A percentile compares a stretch with the other conserved stretches of the same genome.
Conservation (phyloP, 163 green algal species). For the Scenedesmus sp. region DNA sequence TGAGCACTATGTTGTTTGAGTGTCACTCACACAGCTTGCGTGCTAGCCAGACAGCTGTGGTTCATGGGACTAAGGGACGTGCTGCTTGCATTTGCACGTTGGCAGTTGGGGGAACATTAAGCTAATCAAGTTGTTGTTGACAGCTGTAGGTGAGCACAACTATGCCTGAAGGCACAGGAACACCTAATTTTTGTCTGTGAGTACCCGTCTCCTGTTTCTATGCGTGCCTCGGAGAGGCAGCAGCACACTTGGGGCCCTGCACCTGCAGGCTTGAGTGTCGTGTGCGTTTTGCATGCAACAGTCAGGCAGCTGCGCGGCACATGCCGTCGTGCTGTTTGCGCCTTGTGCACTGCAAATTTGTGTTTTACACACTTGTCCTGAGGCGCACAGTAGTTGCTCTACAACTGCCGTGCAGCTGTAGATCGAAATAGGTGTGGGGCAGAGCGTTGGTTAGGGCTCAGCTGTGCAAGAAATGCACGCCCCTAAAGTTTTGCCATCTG, state of each 20-base stretch:
- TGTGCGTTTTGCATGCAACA: not conserved
- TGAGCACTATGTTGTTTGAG: not conserved
- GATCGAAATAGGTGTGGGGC: not conserved
- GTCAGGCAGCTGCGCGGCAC: not conserved
- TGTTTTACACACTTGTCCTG: not conserved
- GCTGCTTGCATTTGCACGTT: not conserved
- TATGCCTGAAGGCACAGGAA: not conserved
- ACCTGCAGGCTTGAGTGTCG: not conserved
- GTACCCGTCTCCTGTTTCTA: not conserved
- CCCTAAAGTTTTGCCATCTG: not conserved
- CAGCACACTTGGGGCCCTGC: not conserved
- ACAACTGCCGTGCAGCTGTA: not conserved
- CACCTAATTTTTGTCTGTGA: not conserved
- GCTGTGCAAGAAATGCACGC: not conserved
- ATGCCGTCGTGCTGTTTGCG: not conserved
- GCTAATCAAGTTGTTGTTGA: not conserved
- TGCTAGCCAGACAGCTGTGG: not conserved
- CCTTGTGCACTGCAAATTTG: not conserved
- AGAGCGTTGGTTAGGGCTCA: not conserved
- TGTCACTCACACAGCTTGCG: not conserved
- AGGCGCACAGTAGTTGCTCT: not conserved
- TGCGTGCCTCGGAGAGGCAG: not conserved
- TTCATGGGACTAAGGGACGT: not conserved
- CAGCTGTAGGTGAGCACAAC: not conserved
- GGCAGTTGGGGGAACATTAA: not conserved